Evolutionary conservation across 129 eudicot species (phyloP), one percentile per base, ranked within the genome.

Genomic region (Logfia minima): DNA sequence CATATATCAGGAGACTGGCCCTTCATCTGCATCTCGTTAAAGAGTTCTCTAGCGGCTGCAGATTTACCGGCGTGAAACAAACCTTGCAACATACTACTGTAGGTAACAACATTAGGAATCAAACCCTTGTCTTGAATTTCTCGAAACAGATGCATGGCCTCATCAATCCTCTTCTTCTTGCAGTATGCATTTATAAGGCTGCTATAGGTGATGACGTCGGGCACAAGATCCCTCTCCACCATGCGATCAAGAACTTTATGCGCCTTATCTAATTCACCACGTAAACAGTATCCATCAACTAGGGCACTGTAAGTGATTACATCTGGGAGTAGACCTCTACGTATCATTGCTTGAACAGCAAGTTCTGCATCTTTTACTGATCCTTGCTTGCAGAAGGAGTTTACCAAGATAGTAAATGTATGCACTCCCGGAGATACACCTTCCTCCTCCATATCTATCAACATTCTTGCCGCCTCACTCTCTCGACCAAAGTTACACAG

Each of bases 261-360:
- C 0, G 85, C 86, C 21, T 78, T 21, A 19, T 48, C 84, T 32
- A 81, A 24, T 72, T 80, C 68, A 32, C 83, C 90, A 19, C 79
- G 67, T 52, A 77, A 74, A 86, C 90, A 87, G 32, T 87, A 84
- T 31, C 91, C 91, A 67, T 80, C 75, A 2, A 80, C 56, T 7
- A 80, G 34, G n/a, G 84, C 75, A 56, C 4, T 80, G n/a, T 80
- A 74, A 55, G 79, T 80, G 34, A 80, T 8, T 39, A 74, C 63
- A 39, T 80, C 14, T 29, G 84, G 84, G 66, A 35, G 21, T 19
- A 65, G 16, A 35, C 84, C 84, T 74, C 79, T 74, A n/a, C 18
- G 24, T n/a, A 37, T 61, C 84, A 80, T 80, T 13, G 31, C 22
- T 23, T 72, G 48, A 18, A 63, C 18, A 23, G 29, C 41, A 66